Evolutionary conservation across 2,329 filamentous ascomycete genomes (phyloP).

Genomic region (Ilyonectria sp.): DNA sequence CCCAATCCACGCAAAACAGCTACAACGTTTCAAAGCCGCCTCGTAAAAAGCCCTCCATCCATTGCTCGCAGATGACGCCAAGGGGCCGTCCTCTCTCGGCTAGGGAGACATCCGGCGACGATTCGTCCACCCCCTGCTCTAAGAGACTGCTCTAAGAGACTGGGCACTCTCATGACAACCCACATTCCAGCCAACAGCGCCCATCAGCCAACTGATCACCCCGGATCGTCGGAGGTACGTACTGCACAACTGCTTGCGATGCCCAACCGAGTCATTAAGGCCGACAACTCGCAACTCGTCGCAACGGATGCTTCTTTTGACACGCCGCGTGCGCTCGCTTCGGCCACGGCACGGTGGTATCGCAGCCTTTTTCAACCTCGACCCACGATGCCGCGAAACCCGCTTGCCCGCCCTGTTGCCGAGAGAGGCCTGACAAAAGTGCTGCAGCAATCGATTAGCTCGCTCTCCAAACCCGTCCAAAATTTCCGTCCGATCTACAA

Average conservation of each 20-base stretch:
- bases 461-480: background rate
- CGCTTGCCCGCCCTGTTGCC: constrained; percentile 9
- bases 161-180: constrained; percentile 18
- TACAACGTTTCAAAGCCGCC: background rate
- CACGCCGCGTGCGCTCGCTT: background rate
- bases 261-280: background rate
- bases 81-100: background rate
- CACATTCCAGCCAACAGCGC: constrained; percentile 12
- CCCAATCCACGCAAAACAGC: background rate
- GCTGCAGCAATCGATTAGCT: background rate
- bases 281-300: background rate
- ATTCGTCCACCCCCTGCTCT: background rate
- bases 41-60: background rate
- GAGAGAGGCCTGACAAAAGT: constrained; percentile 1
- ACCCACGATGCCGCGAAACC: background rate
- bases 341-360: background rate
- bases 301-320: background rate
- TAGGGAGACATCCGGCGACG: constrained; percentile 1
- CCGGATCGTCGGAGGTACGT: background rate
- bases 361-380: background rate
- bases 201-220: background rate
- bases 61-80: constrained; percentile 1
- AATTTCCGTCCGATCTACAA: background rate
- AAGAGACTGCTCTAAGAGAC: constrained; percentile 1
- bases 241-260: too few relatives aligned